A percentile compares a stretch with the other conserved stretches of the same genome.
phyloP scores from a whole-genome alignment of 495 filamentous ascomycete genomes.

The Articulospora tetracladia region DNA sequence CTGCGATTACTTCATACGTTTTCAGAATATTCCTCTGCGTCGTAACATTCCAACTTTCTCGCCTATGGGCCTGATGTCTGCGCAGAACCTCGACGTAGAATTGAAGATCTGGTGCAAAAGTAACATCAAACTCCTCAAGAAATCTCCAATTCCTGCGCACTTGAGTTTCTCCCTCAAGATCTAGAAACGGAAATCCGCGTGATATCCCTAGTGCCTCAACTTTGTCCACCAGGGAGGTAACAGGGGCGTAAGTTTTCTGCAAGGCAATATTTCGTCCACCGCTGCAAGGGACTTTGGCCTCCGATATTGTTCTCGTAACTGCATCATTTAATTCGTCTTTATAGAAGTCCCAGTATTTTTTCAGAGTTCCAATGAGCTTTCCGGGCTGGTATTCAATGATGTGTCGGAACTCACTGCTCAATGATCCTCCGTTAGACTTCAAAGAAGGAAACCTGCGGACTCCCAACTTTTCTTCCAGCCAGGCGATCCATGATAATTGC shows the following conservation, averaged over 20 bases:
- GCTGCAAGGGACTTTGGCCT: slow-evolving; percentile 2
- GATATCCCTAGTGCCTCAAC: slow-evolving; percentile 7
- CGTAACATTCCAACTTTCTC: not conserved
- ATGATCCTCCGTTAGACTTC: slow-evolving; percentile 1
- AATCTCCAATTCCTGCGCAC: slow-evolving; percentile 10
- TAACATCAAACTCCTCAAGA: slow-evolving; percentile 8
- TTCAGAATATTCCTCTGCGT: slow-evolving; percentile 3
- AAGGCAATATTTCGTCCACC: not conserved
- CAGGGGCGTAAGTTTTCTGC: slow-evolving; percentile 3
- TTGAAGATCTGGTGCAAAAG: slow-evolving; percentile 5
- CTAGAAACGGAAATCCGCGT: slow-evolving; percentile 9
- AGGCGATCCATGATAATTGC: not conserved
- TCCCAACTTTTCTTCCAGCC: not conserved
- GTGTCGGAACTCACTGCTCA: slow-evolving; percentile 13
- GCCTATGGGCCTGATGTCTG: not conserved
- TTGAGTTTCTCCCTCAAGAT: not conserved
- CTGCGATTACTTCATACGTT: slow-evolving; percentile 10
- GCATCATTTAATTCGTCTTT: not conserved
- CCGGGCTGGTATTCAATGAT: slow-evolving; percentile 7
- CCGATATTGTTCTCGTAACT: not conserved
- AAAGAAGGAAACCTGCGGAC: slow-evolving; percentile 1
- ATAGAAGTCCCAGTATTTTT: slow-evolving; percentile 5
- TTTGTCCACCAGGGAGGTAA: not conserved
- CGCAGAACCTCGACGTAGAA: slow-evolving; percentile 10
- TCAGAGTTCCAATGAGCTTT: slow-evolving; percentile 9